These are phyloP conservation scores for Penicillium paxilli DNA, from an alignment of 495 filamentous ascomycete genomes.

Conservation along the genomic window DNA sequence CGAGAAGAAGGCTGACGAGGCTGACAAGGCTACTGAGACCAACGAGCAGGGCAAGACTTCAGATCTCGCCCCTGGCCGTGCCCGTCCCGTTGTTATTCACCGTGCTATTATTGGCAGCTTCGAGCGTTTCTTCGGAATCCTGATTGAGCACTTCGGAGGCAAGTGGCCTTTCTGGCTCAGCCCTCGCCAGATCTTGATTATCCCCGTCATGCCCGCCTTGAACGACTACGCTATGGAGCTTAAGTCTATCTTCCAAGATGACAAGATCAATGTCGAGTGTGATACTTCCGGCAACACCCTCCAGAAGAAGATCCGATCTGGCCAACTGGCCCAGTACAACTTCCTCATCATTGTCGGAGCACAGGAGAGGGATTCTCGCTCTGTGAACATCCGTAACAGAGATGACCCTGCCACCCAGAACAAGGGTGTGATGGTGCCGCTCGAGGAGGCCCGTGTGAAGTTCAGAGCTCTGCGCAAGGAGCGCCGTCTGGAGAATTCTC, in stretches of 20 bases:
- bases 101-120: slow-evolving; percentile 91
- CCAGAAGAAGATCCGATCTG: slow-evolving; percentile 92
- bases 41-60: too few relatives aligned
- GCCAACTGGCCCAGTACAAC: slow-evolving; percentile 86
- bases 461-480: slow-evolving; percentile 68
- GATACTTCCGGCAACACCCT: slow-evolving; percentile 90
- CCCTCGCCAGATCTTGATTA: slow-evolving; percentile 86
- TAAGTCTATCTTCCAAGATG: slow-evolving; percentile 50
- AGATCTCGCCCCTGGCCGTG: slow-evolving; percentile 61
- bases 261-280: slow-evolving; percentile 77
- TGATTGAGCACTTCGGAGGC: slow-evolving; percentile 92
- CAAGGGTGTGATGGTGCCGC: slow-evolving; percentile 65
- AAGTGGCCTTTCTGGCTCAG: slow-evolving; percentile 99
- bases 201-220: slow-evolving; percentile 83
- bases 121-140: slow-evolving; percentile 91
- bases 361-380: slow-evolving; percentile 70
- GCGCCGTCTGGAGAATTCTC: slow-evolving; percentile 53
- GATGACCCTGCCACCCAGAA: slow-evolving; percentile 84
- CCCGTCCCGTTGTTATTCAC: slow-evolving; percentile 95
- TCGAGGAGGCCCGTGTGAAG: slow-evolving; percentile 78
- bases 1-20: slow-evolving; percentile 32
- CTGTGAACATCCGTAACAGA: slow-evolving; percentile 88
- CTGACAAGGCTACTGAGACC: slow-evolving; percentile 29
- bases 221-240: slow-evolving; percentile 89
- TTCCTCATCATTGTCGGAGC: slow-evolving; percentile 90